Percentiles rank a stretch among this genome's conserved stretches.
phyloP scores from a whole-genome alignment of 768 basidiomycete species.

The Gautieria morchelliformis region DNA sequence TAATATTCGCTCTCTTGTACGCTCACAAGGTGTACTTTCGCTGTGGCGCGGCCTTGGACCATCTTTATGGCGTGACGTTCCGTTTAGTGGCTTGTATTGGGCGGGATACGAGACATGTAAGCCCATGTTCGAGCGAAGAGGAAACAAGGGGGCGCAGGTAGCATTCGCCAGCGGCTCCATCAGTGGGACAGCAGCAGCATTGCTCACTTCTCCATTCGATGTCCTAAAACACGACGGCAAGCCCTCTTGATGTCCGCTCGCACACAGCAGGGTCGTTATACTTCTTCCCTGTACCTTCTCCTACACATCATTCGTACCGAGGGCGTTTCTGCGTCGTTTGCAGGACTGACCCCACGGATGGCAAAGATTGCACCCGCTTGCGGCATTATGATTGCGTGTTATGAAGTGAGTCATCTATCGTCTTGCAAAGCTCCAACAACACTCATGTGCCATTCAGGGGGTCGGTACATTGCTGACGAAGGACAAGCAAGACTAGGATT shows the following conservation, averaged over 20 bases:
- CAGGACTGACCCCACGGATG: conserved; percentile 78
- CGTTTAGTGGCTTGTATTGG: conserved; percentile 97
- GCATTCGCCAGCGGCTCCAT: conserved; percentile 87
- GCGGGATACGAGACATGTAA: conserved; percentile 87
- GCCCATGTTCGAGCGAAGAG: conserved; percentile 41
- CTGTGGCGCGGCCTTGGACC: conserved; percentile 90
- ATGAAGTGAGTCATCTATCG: conserved; percentile 55
- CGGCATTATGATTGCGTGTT: conserved; percentile 96
- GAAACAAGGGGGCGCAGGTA: conserved; percentile 49
- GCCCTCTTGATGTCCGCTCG: conserved; percentile 61
- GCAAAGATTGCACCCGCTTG: conserved; percentile 97
- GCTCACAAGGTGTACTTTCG: conserved; percentile 51
- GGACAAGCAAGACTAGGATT: neutral
- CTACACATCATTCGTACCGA: conserved; percentile 67
- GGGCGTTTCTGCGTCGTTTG: conserved; percentile 68
- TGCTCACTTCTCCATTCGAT: conserved; percentile 92
- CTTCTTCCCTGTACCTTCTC: conserved; percentile 35
- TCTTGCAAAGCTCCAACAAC: neutral
- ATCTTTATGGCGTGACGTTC: conserved; percentile 94
- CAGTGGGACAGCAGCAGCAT: conserved; percentile 78
- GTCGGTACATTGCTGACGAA: conserved; percentile 5
- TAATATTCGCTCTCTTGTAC: conserved; percentile 51
- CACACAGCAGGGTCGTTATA: conserved; percentile 22
- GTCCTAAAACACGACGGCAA: conserved; percentile 94
- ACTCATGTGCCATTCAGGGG: conserved; percentile 1